Conservation (phyloP, 2,329 filamentous ascomycete species). For the Alternaria arbusti region DNA sequence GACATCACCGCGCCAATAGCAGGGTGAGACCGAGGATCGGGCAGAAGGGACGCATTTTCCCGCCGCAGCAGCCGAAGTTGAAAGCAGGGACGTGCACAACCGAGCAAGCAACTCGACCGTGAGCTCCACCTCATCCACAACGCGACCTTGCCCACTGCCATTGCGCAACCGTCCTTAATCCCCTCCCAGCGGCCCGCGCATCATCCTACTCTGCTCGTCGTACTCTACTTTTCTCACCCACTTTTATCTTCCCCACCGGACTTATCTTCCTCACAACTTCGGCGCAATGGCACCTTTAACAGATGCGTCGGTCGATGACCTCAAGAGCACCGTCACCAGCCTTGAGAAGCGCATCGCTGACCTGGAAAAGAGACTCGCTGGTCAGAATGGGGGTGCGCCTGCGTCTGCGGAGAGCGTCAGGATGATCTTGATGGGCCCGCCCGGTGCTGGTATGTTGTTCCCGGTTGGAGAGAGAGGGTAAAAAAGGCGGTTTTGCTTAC, state of each 20-base stretch:
- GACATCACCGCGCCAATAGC: constrained; percentile 8
- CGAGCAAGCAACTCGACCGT: constrained; percentile 10
- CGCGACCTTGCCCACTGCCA: constrained; percentile 22
- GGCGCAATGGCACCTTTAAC: constrained; percentile 82
- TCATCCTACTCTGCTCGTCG: constrained; percentile 11
- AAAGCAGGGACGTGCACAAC: constrained; percentile 14
- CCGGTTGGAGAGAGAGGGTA: neutral
- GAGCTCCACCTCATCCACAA: constrained; percentile 16
- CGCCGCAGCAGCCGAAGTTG: constrained; percentile 1
- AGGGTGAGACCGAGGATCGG: constrained; percentile 17
- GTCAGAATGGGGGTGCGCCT: constrained; percentile 37
- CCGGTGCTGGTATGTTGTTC: constrained; percentile 81
- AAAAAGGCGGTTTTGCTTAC: constrained; percentile 30
- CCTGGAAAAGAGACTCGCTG: constrained; percentile 74
- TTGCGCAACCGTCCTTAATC: constrained; percentile 26
- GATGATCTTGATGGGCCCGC: constrained; percentile 97
- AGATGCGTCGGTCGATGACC: constrained; percentile 77
- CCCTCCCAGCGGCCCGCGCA: constrained; percentile 24
- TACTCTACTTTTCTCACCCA: constrained; percentile 5
- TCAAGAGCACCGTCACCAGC: constrained; percentile 82
- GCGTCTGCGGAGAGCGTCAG: constrained; percentile 71
- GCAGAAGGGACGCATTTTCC: constrained; percentile 18
- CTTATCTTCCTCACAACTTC: constrained; percentile 13
- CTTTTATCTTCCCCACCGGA: neutral
- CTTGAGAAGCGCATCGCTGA: constrained; percentile 86